A percentile compares a stretch with the other conserved stretches of the same genome.
phyloP scores from a whole-genome alignment of 345 rosid species.

The Atalantia buxifolia region DNA sequence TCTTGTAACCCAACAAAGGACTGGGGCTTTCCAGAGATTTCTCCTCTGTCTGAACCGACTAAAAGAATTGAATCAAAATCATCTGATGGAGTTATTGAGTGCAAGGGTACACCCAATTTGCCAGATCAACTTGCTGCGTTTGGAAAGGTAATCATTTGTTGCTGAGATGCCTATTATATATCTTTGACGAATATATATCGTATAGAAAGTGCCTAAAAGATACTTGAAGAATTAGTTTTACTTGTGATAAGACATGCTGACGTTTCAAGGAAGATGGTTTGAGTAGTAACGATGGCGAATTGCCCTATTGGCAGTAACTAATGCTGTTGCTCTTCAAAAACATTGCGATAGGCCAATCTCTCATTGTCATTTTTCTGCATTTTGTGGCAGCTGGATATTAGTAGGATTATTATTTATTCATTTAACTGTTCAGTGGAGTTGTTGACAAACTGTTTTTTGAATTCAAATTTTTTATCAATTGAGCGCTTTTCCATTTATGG shows the following conservation, averaged over 20 bases:
- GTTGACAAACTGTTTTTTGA: neutral
- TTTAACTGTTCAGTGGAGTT: neutral
- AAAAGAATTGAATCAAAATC: conserved; percentile 30
- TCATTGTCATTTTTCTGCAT: neutral
- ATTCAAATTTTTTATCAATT: neutral
- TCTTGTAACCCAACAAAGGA: conserved; percentile 85
- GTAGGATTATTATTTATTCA: neutral
- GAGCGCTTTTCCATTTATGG: neutral
- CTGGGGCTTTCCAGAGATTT: conserved; percentile 78
- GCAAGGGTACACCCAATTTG: conserved; percentile 17
- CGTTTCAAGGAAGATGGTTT: neutral
- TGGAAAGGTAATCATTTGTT: conserved; percentile 47
- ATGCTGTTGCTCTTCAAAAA: neutral
- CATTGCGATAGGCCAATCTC: neutral
- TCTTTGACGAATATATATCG: neutral
- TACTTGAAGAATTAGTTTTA: neutral
- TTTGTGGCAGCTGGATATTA: neutral
- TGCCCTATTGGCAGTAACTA: neutral
- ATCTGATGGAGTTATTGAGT: conserved; percentile 22
- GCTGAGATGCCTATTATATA: neutral
- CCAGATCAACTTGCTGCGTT: conserved; percentile 29
- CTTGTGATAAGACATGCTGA: neutral
- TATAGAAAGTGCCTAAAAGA: neutral
- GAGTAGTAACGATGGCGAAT: neutral
- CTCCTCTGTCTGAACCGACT: conserved; percentile 16